Evolutionary conservation across 495 filamentous ascomycete species (phyloP), one percentile per base, ranked within the genome.

Genomic region (Xylaria grammica): DNA sequence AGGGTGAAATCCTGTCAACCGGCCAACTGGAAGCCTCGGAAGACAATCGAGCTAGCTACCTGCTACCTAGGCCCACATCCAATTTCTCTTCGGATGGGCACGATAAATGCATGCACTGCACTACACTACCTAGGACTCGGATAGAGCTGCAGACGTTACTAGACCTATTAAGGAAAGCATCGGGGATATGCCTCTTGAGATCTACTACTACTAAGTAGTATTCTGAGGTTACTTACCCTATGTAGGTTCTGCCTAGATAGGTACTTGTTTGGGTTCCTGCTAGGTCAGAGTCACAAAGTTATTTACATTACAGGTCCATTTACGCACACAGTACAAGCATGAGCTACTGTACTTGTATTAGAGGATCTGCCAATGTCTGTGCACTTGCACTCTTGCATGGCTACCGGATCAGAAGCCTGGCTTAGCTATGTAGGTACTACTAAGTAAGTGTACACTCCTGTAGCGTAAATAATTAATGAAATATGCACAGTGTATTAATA

Each of bases 21-120:
- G 22, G 60, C 60, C 60, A 62, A 62, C 60, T 62, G 60, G 60
- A 62, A 62, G 60, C 27, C 36, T 44, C 60, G 60, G 60, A 62
- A 62, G 36, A 54, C 38, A 50, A 20, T 5, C 34, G 20, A 19
- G 29, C 29, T 38, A 40, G 40, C 3, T 3, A 9, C n/a, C n/a
- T n/a, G n/a, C n/a, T n/a, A n/a, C n/a, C 13, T 56, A 38, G 60
- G 6, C 11, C 50, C 50, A 48, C 50, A 55, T 27, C 19, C 60
- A 54, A 55, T 55, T 55, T 63, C 59, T 40, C 59, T 26, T 62
- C 46, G 46, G 59, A 40, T 42, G 45, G 59, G 40, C 54, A n/a
- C 54, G 36, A 58, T 58, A 32, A 45, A n/a, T 44, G 38, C 54
- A 9, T 6, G 34, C 11, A 36, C 5, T 11, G 5, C 6, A 5